Percentiles rank a stretch among this genome's conserved stretches.
Conservation (phyloP, 176 grass and related monocot species). For the Poa annua region DNA sequence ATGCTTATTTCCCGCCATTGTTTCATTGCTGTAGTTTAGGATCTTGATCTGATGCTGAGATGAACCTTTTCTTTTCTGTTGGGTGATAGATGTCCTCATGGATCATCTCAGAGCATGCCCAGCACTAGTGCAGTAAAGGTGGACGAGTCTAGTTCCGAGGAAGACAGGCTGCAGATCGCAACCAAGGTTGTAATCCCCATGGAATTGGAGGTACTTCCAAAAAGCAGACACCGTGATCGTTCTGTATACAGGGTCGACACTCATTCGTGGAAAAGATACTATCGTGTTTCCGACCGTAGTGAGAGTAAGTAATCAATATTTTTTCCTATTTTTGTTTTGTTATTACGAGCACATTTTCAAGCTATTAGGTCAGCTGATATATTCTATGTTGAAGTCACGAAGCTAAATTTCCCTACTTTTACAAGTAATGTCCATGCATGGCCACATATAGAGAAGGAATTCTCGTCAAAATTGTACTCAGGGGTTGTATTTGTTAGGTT, state of each 20-base stretch:
- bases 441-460: neutral
- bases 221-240: constrained; percentile 26
- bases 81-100: no score
- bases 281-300: no score
- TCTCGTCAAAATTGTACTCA: neutral
- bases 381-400: neutral
- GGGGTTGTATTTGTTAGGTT: neutral
- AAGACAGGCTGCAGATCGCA: neutral
- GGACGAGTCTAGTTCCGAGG: neutral
- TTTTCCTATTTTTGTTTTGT: no score
- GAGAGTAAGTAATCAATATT: no score
- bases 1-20: neutral
- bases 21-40: neutral
- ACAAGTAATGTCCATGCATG: neutral
- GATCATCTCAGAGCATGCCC: no score
- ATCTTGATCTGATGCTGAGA: neutral
- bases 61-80: no score
- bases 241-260: neutral
- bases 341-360: no score
- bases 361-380: neutral
- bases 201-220: neutral
- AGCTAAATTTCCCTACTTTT: neutral
- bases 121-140: no score
- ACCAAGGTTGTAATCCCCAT: neutral
- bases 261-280: no score